A percentile compares a stretch with the other conserved stretches of the same genome.
These are phyloP conservation scores for Rhododendron mucronatum DNA, from an alignment of 148 eudicot species.

Conservation along the genomic window DNA sequence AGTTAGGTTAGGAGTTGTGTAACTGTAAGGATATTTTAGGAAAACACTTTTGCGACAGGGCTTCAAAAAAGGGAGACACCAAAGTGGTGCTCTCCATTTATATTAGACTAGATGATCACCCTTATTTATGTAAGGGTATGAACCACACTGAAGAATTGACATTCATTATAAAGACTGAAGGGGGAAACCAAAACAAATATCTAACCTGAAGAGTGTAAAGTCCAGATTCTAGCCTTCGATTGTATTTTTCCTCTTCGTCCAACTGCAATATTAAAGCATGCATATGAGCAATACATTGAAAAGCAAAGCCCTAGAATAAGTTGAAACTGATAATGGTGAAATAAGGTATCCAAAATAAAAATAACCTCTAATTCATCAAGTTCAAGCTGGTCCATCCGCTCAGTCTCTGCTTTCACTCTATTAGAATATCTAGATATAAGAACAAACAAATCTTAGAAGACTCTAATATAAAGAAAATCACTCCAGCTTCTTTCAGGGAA, in stretches of 20 bases:
- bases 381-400: conserved; percentile 65
- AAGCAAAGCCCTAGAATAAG: background rate
- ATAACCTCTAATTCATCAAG: conserved; percentile 92
- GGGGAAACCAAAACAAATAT: background rate
- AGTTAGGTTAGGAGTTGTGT: background rate
- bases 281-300: background rate
- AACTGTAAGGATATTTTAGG: background rate
- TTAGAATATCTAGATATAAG: conserved; percentile 64
- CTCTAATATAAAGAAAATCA: background rate
- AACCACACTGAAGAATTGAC: background rate
- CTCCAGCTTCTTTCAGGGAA: background rate
- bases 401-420: conserved; percentile 81
- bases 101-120: background rate
- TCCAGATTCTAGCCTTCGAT: conserved; percentile 81
- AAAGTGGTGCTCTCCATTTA: background rate
- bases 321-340: background rate
- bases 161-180: background rate
- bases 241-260: conserved; percentile 92
- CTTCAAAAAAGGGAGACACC: background rate
- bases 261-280: conserved; percentile 50
- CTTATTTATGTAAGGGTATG: background rate
- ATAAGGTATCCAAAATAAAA: background rate
- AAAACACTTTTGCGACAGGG: background rate
- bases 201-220: conserved; percentile 91
- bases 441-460: background rate